A percentile compares a stretch with the other conserved stretches of the same genome.
phyloP scores from a whole-genome alignment of 73 alveolate species.

The Blepharisma stoltei region DNA sequence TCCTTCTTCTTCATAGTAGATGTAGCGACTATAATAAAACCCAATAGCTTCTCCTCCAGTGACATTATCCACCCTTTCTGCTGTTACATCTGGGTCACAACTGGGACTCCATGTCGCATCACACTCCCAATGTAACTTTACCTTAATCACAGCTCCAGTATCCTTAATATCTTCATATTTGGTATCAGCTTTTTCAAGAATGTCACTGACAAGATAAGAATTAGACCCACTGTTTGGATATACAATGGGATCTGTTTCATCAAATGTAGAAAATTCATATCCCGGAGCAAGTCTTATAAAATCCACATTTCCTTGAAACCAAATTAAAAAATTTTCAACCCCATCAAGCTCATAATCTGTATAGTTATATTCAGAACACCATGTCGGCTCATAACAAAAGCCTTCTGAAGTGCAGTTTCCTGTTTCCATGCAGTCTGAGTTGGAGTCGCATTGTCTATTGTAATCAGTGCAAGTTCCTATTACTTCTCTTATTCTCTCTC shows the following conservation, averaged over 20 bases:
- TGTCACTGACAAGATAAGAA: conserved; percentile 4
- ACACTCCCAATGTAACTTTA: conserved; percentile 1
- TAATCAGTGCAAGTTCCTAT: not conserved
- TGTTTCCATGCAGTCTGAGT: not conserved
- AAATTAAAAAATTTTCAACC: conserved; percentile 8
- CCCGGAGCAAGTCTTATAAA: not conserved
- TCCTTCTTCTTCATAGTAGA: not conserved
- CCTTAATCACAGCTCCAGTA: conserved; percentile 10
- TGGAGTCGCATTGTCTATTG: not conserved
- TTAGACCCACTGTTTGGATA: conserved; percentile 2
- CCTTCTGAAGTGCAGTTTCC: conserved; percentile 4
- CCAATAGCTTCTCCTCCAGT: not conserved
- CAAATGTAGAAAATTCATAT: not conserved
- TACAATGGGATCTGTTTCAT: not conserved
- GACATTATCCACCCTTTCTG: not conserved
- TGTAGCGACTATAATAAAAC: not conserved
- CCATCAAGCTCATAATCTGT: not conserved
- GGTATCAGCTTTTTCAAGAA: not conserved
- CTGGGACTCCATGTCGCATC: not conserved
- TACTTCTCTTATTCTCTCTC: not conserved
- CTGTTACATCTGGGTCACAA: not conserved
- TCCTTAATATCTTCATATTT: conserved; percentile 2
- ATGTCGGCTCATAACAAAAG: not conserved
- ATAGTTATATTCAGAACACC: not conserved
- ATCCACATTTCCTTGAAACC: conserved; percentile 1